A percentile compares a stretch with the other conserved stretches of the same genome.
Conservation (phyloP, 345 rosid species). For the Cochlearia excelsa region DNA sequence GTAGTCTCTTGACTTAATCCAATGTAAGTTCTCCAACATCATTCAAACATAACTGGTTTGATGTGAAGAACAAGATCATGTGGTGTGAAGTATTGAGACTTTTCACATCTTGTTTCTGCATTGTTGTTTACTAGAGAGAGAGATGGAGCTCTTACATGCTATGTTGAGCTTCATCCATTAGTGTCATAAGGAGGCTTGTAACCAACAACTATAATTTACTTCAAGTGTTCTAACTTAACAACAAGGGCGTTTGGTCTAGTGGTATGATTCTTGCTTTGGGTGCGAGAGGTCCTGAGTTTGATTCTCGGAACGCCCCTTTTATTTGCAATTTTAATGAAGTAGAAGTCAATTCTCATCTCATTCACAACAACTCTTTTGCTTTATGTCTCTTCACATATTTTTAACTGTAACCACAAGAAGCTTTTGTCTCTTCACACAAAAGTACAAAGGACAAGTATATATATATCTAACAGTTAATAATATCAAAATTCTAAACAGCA, state of each 20-base stretch:
- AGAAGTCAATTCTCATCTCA: too few relatives aligned
- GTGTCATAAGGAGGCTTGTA: background rate
- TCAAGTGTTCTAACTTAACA: background rate
- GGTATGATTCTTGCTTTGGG: conserved; percentile 82
- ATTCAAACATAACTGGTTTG: conserved; percentile 48
- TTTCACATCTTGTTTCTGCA: conserved; percentile 76
- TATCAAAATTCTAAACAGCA: conserved; percentile 2
- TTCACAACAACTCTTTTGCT: too few relatives aligned
- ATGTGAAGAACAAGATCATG: conserved; percentile 38
- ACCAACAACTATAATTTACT: too few relatives aligned
- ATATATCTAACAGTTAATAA: background rate
- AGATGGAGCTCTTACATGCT: conserved; percentile 41
- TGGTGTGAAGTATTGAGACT: conserved; percentile 58
- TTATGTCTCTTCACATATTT: too few relatives aligned
- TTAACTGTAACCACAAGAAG: background rate
- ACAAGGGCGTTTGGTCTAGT: conserved; percentile 2
- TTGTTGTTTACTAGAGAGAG: conserved; percentile 55
- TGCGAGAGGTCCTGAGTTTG: conserved; percentile 86
- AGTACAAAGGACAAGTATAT: conserved; percentile 6
- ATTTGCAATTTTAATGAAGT: too few relatives aligned
- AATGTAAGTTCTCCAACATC: too few relatives aligned
- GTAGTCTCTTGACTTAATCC: too few relatives aligned
- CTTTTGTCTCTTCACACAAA: conserved; percentile 7
- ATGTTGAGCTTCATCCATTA: conserved; percentile 68
- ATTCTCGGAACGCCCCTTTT: conserved; percentile 70